These are phyloP conservation scores for Penicillium fuscoglaucum DNA, from an alignment of 2,329 filamentous ascomycete species.

Conservation along the genomic window DNA sequence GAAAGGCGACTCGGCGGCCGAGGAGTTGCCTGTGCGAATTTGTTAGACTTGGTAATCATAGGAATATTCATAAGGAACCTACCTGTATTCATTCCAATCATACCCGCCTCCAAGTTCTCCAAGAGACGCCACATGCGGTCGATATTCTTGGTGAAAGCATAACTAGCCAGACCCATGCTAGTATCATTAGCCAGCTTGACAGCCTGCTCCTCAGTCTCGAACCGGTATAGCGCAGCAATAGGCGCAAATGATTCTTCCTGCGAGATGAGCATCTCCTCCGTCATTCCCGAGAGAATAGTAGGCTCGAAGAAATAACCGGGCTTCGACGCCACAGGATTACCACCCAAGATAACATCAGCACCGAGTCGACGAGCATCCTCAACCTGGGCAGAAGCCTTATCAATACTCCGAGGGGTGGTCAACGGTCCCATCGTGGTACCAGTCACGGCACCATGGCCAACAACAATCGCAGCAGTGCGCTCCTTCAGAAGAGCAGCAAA, in stretches of 20 bases:
- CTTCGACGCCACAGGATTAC: conserved; percentile 48
- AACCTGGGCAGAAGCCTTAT: conserved; percentile 60
- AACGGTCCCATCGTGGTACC: conserved; percentile 62
- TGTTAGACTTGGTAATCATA: not conserved
- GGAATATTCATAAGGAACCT: conserved; percentile 15
- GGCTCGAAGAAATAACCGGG: conserved; percentile 70
- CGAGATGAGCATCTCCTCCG: conserved; percentile 57
- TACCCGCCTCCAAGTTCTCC: conserved; percentile 67
- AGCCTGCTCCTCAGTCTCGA: conserved; percentile 66
- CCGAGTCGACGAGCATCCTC: conserved; percentile 64
- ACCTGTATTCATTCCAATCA: conserved; percentile 67
- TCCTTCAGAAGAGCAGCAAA: conserved; percentile 58
- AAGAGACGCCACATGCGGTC: conserved; percentile 65
- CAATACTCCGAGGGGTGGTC: conserved; percentile 57
- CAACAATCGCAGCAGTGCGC: conserved; percentile 52
- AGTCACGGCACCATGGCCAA: conserved; percentile 60
- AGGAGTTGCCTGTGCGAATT: conserved; percentile 54
- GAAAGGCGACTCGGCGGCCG: conserved; percentile 66
- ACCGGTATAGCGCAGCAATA: conserved; percentile 62
- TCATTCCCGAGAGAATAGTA: conserved; percentile 63
- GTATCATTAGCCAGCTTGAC: conserved; percentile 62
- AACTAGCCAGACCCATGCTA: conserved; percentile 65
- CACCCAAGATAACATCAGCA: conserved; percentile 64
- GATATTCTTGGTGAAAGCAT: conserved; percentile 68
- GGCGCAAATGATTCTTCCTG: conserved; percentile 67